A percentile compares a stretch with the other conserved stretches of the same genome.
These are phyloP conservation scores for Akanthomyces uredinophilus DNA, from an alignment of 2,329 filamentous ascomycete species.

Conservation along the genomic window DNA sequence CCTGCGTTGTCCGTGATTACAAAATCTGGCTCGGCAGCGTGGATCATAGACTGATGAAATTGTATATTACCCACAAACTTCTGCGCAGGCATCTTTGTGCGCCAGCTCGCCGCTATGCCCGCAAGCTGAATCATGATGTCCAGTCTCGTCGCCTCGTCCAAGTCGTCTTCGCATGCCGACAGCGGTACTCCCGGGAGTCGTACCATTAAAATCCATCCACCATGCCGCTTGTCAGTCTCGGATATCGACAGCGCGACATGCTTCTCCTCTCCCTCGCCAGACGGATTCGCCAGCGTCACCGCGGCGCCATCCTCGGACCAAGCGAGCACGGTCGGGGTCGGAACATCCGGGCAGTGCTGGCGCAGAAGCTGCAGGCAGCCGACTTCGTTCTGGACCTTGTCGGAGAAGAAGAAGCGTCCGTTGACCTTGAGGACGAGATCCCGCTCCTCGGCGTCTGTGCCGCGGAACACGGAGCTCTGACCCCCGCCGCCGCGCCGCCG, in stretches of 20 bases:
- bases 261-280: neutral
- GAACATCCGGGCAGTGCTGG: conserved; percentile 18
- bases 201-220: conserved; percentile 22
- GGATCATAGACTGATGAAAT: neutral
- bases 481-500: neutral
- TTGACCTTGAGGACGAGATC: conserved; percentile 21
- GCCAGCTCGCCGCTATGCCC: conserved; percentile 17
- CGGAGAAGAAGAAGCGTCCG: conserved; percentile 19
- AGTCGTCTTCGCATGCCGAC: conserved; percentile 12
- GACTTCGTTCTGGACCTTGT: conserved; percentile 23
- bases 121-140: conserved; percentile 19
- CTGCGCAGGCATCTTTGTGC: conserved; percentile 18
- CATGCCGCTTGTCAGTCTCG: neutral
- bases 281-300: conserved; percentile 1
- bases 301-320: conserved; percentile 20
- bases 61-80: conserved; percentile 18
- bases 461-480: conserved; percentile 5
- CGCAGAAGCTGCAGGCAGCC: conserved; percentile 18
- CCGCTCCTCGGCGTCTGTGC: neutral
- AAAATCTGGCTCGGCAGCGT: neutral
- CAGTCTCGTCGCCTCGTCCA: conserved; percentile 13
- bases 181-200: conserved; percentile 16
- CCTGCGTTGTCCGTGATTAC: neutral
- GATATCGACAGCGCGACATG: neutral
- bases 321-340: conserved; percentile 18